Base-by-base conservation (phyloP, 1,284 basidiomycete species). In the Rhodotorula sp. region DNA sequence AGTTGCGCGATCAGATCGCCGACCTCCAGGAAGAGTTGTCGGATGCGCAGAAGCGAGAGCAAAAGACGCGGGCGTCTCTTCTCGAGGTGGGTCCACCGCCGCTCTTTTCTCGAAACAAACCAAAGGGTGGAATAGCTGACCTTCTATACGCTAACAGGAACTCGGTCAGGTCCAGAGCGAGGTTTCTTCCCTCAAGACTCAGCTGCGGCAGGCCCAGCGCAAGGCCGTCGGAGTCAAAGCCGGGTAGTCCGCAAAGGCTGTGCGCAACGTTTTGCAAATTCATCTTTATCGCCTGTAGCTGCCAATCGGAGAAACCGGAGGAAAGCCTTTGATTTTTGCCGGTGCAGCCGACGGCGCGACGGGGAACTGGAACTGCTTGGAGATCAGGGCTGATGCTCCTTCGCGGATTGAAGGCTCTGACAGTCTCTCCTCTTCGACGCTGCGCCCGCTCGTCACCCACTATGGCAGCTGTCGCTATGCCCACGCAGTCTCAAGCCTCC, bases 21-120 rank as follows among this genome's bases (percentile, higher is more conserved):
- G 72, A 76, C 19, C 63, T 76, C 31, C 66, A 77, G 63, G 74
- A 77, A 26, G 77, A 78, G 68, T 64, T 78, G 6, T 73, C 70
- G 23, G 77, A 78, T 26, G 56, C 69, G 48, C 67, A 71, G 61
- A 68, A 58, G 62, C 64, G 74, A 34, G 77, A 78, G 63, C 68
- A 69, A 48, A 70, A 70, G 59, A 68, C 69, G 34, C 57, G 77
- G 16, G 56, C 65, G 5, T 65, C 69, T 43, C 48, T 78, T 34
- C 64, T 78, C 52, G 76, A 76, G 15, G 76, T 75, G 48, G 50
- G 70, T 59, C 18, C 31, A 15, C 28, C 21, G 15, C 43, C 45
- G 10, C 12, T 10, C 31, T 12, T 31, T 16, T 54, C 34, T 34
- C 34, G 16, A 1, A 1, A 5, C 14, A 34, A 1, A 1, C 2